Conservation (phyloP, 139 green algal species). For the Medakamo hakoo region DNA sequence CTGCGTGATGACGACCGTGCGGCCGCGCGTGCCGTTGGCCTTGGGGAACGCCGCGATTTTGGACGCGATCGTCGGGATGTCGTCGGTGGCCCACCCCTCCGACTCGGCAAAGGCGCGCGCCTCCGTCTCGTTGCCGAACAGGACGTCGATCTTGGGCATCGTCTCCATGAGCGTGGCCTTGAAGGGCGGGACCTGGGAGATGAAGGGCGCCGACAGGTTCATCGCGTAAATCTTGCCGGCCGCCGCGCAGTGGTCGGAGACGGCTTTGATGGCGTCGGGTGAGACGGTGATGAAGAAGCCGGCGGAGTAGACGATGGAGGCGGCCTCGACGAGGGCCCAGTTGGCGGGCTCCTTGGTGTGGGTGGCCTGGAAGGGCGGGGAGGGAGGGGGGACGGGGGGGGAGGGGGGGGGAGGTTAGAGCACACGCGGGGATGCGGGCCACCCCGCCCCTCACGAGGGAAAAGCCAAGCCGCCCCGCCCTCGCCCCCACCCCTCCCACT, state of each 20-base stretch:
- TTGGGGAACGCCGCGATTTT: constrained; percentile 61
- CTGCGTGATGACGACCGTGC: constrained; percentile 91
- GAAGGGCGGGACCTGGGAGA: constrained; percentile 83
- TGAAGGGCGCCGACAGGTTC: constrained; percentile 94
- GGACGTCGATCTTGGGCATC: constrained; percentile 81
- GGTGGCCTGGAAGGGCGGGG: constrained; percentile 30
- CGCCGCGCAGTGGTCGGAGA: constrained; percentile 65
- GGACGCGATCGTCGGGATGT: constrained; percentile 72
- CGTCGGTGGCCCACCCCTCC: constrained; percentile 72
- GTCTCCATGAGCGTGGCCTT: constrained; percentile 65
- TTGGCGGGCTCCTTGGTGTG: constrained; percentile 57
- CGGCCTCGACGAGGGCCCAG: constrained; percentile 66
- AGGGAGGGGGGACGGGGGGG: background rate
- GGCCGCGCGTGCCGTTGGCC: constrained; percentile 44
- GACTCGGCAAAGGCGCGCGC: constrained; percentile 74
- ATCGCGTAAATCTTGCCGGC: constrained; percentile 77
- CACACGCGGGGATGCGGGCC: background rate
- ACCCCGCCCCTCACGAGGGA: background rate
- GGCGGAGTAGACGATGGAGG: constrained; percentile 77
- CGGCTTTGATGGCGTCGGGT: constrained; percentile 63
- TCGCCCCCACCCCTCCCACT: background rate
- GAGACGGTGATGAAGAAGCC: constrained; percentile 98
- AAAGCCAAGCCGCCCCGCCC: background rate
- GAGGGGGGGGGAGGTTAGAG: background rate
- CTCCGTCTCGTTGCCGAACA: constrained; percentile 98